Percentiles rank a stretch among this genome's conserved stretches.
phyloP scores from a whole-genome alignment of 345 rosid genomes.

The Brassica juncea region DNA sequence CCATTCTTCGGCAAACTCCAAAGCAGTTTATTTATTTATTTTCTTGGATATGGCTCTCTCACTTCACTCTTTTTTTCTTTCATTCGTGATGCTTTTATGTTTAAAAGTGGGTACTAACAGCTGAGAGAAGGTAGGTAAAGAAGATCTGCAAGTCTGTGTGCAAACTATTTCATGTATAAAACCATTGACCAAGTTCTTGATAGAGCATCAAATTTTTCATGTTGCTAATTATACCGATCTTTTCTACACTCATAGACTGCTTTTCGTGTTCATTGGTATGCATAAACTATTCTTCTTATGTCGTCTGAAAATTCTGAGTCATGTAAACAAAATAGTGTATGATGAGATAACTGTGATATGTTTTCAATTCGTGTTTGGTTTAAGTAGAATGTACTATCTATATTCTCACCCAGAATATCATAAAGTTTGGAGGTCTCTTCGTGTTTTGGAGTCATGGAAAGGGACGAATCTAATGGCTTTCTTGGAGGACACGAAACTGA shows the following conservation, averaged over 20 bases:
- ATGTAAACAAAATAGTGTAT: background rate
- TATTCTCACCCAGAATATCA: background rate
- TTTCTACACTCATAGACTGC: slow-evolving; percentile 2
- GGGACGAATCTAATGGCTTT: slow-evolving; percentile 3
- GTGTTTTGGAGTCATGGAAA: background rate
- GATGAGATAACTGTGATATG: too few species aligned
- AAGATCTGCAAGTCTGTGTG: slow-evolving; percentile 29
- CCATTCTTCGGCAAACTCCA: slow-evolving; percentile 41
- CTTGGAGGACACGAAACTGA: slow-evolving; percentile 26
- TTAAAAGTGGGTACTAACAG: slow-evolving; percentile 32
- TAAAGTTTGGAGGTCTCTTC: background rate
- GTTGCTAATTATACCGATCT: slow-evolving; percentile 4
- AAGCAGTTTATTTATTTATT: slow-evolving; percentile 36
- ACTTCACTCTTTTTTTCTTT: slow-evolving; percentile 1
- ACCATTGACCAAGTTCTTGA: slow-evolving; percentile 4
- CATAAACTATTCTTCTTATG: background rate
- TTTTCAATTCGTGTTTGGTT: too few species aligned
- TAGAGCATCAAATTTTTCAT: slow-evolving; percentile 23
- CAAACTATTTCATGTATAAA: slow-evolving; percentile 41
- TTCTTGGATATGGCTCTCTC: slow-evolving; percentile 28
- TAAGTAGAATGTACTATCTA: background rate
- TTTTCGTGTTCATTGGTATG: background rate
- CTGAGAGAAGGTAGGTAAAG: slow-evolving; percentile 31
- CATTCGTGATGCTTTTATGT: slow-evolving; percentile 28
- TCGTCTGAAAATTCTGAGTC: background rate